Conservation (phyloP, 805 yeast species). For the Candida railenensis region DNA sequence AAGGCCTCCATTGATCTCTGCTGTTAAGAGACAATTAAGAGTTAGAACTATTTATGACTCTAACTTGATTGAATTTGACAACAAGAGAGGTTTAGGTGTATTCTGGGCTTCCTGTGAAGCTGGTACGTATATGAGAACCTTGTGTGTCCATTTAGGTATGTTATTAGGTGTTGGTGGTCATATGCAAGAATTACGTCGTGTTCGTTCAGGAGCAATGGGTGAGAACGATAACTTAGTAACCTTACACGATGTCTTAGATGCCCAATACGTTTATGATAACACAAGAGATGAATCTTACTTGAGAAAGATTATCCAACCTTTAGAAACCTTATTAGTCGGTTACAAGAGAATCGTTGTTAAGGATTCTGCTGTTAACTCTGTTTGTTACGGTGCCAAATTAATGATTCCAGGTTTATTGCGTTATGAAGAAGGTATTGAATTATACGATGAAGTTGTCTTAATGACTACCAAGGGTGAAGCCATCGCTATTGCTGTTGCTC, state of each 20-base stretch:
- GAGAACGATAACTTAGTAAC: constrained; percentile 93
- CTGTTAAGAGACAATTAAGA: constrained; percentile 98
- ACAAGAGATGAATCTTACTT: constrained; percentile 95
- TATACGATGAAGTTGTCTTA: constrained; percentile 95
- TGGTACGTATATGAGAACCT: constrained; percentile 98
- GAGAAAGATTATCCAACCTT: constrained; percentile 90
- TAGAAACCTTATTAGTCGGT: constrained; percentile 89
- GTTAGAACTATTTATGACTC: constrained; percentile 97
- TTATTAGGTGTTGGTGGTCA: constrained; percentile 98
- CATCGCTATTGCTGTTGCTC: constrained; percentile 96
- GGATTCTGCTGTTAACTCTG: constrained; percentile 95
- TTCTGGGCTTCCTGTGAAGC: constrained; percentile 99
- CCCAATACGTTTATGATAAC: constrained; percentile 97
- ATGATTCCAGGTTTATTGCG: constrained; percentile 98
- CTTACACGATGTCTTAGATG: constrained; percentile 95
- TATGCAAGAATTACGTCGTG: constrained; percentile 99
- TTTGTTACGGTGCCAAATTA: constrained; percentile 97
- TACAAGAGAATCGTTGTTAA: constrained; percentile 95
- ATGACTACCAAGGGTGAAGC: constrained; percentile 99
- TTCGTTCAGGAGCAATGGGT: constrained; percentile 92
- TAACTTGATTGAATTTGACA: constrained; percentile 92
- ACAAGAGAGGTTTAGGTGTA: constrained; percentile 94
- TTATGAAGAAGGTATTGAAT: constrained; percentile 96
- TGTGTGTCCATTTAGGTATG: constrained; percentile 99
- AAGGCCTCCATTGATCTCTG: constrained; percentile 98